phyloP scores from a whole-genome alignment of 495 filamentous ascomycete genomes.

The Annulohypoxylon nitens region DNA sequence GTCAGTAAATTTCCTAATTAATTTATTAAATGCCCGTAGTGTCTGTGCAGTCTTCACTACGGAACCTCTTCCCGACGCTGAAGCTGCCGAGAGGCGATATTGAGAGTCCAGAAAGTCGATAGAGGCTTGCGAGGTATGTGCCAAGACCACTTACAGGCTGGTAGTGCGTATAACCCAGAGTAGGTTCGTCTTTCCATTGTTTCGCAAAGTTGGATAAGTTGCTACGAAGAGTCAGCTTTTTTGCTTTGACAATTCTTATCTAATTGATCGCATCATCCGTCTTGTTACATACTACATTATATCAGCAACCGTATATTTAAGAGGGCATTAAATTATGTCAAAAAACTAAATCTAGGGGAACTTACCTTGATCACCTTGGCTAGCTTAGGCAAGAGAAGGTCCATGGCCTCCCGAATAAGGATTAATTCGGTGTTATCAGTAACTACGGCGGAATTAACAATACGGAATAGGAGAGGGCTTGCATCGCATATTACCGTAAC shows the following conservation, averaged over 20 bases:
- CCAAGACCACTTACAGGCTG: conserved; percentile 63
- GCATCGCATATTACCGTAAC: conserved; percentile 15
- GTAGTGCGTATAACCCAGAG: conserved; percentile 79
- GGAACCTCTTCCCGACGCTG: no score
- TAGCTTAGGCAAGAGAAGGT: conserved; percentile 73
- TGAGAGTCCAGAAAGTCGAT: neutral
- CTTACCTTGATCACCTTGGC: conserved; percentile 76
- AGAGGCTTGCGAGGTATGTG: neutral
- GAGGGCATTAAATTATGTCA: neutral
- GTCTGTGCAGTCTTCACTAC: neutral
- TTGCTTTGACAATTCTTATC: neutral
- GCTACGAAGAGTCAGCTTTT: conserved; percentile 44
- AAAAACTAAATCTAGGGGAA: neutral
- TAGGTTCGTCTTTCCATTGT: conserved; percentile 73
- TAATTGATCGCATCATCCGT: neutral
- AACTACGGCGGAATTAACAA: conserved; percentile 43
- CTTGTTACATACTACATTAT: conserved; percentile 16
- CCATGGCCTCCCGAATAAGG: conserved; percentile 73
- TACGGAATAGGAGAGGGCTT: neutral
- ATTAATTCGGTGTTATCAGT: conserved; percentile 94
- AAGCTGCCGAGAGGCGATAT: no score
- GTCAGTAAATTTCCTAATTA: conserved; percentile 5
- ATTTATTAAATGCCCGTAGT: neutral
- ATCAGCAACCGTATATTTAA: conserved; percentile 6
- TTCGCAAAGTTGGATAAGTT: conserved; percentile 83